Evolutionary conservation across 139 green algal genomes (phyloP).

Genomic region (Ettlia oleoabundans): DNA sequence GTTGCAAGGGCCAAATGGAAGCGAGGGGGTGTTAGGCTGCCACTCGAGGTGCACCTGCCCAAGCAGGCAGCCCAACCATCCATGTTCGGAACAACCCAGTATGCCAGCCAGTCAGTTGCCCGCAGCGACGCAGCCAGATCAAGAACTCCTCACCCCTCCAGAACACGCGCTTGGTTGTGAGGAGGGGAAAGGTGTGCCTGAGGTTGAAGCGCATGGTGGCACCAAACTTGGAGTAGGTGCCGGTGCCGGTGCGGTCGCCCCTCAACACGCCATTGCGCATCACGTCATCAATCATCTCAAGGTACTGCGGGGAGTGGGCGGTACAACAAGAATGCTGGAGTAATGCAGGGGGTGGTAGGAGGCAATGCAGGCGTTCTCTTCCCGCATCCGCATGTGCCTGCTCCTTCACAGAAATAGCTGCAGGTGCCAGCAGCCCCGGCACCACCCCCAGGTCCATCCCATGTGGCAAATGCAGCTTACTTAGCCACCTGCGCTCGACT

Average conservation of each 20-base stretch:
- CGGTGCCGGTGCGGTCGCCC: constrained; percentile 94
- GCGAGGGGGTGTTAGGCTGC: no score
- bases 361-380: neutral
- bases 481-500: no score
- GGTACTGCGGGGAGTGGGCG: constrained; percentile 77
- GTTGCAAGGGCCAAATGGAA: no score
- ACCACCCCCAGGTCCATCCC: no score
- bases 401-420: no score
- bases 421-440: no score
- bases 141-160: constrained; percentile 88
- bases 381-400: no score
- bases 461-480: no score
- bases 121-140: no score
- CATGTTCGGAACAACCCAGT: no score
- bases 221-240: constrained; percentile 93
- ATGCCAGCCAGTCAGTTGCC: no score
- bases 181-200: constrained; percentile 94
- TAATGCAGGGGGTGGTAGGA: neutral
- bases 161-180: constrained; percentile 98
- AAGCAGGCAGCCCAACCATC: neutral
- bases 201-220: constrained; percentile 93
- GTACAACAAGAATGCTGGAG: neutral
- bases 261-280: constrained; percentile 77
- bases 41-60: no score
- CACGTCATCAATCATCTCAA: constrained; percentile 90